Evolutionary conservation across 164 flowering plant species (phyloP).

Genomic region (Kalanchoe fedtschenkoi): DNA sequence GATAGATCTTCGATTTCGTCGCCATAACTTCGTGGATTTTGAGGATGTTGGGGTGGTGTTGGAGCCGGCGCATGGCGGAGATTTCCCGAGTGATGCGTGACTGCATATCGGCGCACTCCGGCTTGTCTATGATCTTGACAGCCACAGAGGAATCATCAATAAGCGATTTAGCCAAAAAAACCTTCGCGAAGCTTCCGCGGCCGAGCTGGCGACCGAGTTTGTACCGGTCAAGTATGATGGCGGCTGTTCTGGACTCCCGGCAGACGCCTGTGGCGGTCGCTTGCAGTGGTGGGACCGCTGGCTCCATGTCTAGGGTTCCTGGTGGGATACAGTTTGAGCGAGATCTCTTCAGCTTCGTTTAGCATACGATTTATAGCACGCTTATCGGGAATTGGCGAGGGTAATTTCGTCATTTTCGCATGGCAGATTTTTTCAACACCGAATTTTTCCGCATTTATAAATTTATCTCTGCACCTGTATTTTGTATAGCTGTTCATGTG

Average conservation of each 20-base stretch:
- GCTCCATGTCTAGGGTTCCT: no score
- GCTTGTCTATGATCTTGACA: constrained; percentile 52
- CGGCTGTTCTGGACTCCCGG: constrained; percentile 2
- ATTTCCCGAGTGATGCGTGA: constrained; percentile 41
- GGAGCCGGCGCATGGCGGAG: constrained; percentile 52
- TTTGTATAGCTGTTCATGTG: no score
- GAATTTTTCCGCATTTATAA: no score
- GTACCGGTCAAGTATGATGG: constrained; percentile 36
- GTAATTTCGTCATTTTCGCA: no score
- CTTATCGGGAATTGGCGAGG: no score
- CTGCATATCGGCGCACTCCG: constrained; percentile 27
- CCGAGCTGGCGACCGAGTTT: constrained; percentile 47
- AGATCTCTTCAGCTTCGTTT: no score
- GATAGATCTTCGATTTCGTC: constrained; percentile 49
- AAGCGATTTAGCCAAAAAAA: constrained; percentile 33
- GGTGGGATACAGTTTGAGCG: no score
- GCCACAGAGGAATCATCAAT: constrained; percentile 29
- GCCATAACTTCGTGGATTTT: constrained; percentile 70
- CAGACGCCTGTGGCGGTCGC: no score
- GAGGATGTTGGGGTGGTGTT: constrained; percentile 51
- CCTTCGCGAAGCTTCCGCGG: constrained; percentile 69
- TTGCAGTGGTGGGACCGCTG: no score
- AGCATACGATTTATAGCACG: no score
- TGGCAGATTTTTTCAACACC: no score
- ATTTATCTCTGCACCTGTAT: no score